Percentiles rank a stretch among this genome's conserved stretches.
These are phyloP conservation scores for Escovopsis sp. DNA, from an alignment of 2,329 filamentous ascomycete genomes.

Conservation along the genomic window DNA sequence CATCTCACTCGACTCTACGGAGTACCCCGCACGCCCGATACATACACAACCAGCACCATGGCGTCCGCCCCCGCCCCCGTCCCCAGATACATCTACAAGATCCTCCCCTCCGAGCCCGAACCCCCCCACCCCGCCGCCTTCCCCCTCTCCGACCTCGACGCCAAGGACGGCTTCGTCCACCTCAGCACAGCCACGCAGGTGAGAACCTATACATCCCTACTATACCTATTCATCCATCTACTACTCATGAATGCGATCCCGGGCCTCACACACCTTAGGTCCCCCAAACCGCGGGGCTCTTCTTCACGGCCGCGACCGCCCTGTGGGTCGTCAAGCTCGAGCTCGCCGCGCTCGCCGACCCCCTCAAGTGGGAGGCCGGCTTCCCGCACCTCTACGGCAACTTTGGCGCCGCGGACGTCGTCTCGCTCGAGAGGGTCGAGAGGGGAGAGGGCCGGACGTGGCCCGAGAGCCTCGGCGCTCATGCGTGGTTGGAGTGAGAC, in stretches of 20 bases:
- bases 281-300: slow-evolving; percentile 29
- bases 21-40: no score
- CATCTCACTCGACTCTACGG: no score
- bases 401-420: slow-evolving; percentile 38
- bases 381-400: slow-evolving; percentile 47
- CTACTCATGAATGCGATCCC: not conserved
- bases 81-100: slow-evolving; percentile 42
- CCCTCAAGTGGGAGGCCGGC: slow-evolving; percentile 40
- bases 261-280: slow-evolving; percentile 17
- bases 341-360: slow-evolving; percentile 26
- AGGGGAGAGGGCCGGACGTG: slow-evolving; percentile 31
- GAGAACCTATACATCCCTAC: slow-evolving; percentile 3
- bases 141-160: slow-evolving; percentile 44
- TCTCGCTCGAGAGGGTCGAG: slow-evolving; percentile 29
- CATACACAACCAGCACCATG: no score
- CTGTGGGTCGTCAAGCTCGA: slow-evolving; percentile 41
- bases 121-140: slow-evolving; percentile 37
- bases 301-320: slow-evolving; percentile 23
- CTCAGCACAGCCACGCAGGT: slow-evolving; percentile 43
- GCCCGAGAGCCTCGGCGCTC: slow-evolving; percentile 27
- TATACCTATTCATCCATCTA: not conserved
- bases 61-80: slow-evolving; percentile 15
- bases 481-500: slow-evolving; percentile 26
- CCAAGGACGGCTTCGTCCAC: slow-evolving; percentile 46
- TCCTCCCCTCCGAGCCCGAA: slow-evolving; percentile 37